phyloP scores from a whole-genome alignment of 192 early-diverging fungal genomes.

The Coemansia sp. region DNA sequence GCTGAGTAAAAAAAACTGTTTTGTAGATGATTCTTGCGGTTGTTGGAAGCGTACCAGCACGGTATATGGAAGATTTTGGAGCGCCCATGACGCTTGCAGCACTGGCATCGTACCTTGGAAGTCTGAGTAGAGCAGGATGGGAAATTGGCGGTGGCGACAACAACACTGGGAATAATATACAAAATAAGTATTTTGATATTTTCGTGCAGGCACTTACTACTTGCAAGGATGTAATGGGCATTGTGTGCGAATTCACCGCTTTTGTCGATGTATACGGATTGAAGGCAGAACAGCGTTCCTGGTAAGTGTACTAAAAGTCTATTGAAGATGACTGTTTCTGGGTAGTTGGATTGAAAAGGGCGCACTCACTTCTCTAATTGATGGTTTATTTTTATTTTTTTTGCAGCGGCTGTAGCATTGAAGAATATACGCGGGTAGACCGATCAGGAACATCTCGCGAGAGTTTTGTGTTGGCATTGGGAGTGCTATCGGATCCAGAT shows the following conservation, averaged over 20 bases:
- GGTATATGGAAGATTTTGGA: conserved; percentile 60
- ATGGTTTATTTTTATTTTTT: background rate
- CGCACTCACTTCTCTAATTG: too few relatives aligned
- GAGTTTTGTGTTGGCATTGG: conserved; percentile 43
- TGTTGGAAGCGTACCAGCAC: conserved; percentile 20
- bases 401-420: conserved; percentile 14
- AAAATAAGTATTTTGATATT: conserved; percentile 24
- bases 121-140: conserved; percentile 49
- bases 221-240: conserved; percentile 21
- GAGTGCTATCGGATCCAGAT: conserved; percentile 18
- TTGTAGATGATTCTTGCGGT: conserved; percentile 32
- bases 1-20: background rate
- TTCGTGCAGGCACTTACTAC: conserved; percentile 26
- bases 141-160: conserved; percentile 3
- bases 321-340: too few relatives aligned
- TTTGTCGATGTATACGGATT: conserved; percentile 41
- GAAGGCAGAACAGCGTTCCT: conserved; percentile 25
- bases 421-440: conserved; percentile 18
- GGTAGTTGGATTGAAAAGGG: too few relatives aligned
- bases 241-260: conserved; percentile 28
- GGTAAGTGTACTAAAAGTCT: conserved; percentile 9
- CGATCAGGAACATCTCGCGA: conserved; percentile 35
- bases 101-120: conserved; percentile 50
- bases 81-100: conserved; percentile 55
- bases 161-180: background rate